A percentile compares a stretch with the other conserved stretches of the same genome.
These are phyloP conservation scores for Trichophyton equinum DNA, from an alignment of 2,329 filamentous ascomycete genomes.

Conservation along the genomic window DNA sequence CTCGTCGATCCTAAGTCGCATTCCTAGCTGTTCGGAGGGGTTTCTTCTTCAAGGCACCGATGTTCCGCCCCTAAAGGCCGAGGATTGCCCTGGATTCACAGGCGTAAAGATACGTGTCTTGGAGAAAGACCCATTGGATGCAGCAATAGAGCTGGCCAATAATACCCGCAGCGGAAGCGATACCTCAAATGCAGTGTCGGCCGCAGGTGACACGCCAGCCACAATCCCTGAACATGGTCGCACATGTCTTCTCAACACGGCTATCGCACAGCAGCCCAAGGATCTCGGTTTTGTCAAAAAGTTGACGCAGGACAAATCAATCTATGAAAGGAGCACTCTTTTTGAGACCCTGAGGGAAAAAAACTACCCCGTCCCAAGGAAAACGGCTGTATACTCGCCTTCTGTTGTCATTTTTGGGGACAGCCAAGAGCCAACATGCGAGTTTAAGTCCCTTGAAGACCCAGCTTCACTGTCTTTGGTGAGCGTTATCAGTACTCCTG, in stretches of 20 bases:
- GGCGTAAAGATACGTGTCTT: not conserved
- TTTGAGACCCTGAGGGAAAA: slow-evolving; percentile 1
- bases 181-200: not conserved
- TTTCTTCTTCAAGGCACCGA: not conserved
- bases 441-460: slow-evolving; percentile 6
- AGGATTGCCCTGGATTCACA: slow-evolving; percentile 5
- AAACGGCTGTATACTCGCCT: slow-evolving; percentile 7
- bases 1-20: not conserved
- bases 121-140: slow-evolving; percentile 2
- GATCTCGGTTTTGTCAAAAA: slow-evolving; percentile 5
- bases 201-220: not conserved
- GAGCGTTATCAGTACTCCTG: slow-evolving; percentile 9
- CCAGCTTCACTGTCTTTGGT: slow-evolving; percentile 6
- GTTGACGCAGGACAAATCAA: slow-evolving; percentile 8
- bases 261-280: slow-evolving; percentile 1
- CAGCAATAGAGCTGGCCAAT: not conserved
- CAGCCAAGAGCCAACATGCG: not conserved
- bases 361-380: slow-evolving; percentile 6
- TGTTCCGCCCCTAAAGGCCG: not conserved
- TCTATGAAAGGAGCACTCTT: slow-evolving; percentile 11
- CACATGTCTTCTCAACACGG: slow-evolving; percentile 9
- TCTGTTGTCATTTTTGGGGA: slow-evolving; percentile 9
- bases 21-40: not conserved
- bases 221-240: not conserved
- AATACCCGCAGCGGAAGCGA: not conserved